Percentiles rank a stretch among this genome's conserved stretches.
phyloP scores from a whole-genome alignment of 768 basidiomycete genomes.

The Lepiota brunneoincarnata region DNA sequence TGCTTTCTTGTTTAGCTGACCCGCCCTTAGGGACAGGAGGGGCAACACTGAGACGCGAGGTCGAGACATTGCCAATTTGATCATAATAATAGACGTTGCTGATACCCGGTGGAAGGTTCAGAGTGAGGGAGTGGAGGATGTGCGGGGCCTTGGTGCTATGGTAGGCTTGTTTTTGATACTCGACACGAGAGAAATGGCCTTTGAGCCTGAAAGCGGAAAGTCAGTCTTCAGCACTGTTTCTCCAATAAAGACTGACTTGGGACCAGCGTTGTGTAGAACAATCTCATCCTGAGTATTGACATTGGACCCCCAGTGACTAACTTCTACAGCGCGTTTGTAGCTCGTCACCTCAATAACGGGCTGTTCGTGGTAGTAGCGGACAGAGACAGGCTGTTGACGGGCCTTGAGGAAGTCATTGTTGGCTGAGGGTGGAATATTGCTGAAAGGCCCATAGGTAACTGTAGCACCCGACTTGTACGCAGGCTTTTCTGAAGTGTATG shows the following conservation, averaged over 20 bases:
- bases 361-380: constrained; percentile 83
- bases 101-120: constrained; percentile 82
- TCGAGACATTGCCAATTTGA: constrained; percentile 93
- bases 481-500: constrained; percentile 56
- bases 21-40: constrained; percentile 62
- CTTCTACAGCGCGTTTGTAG: constrained; percentile 77
- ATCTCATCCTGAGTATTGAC: constrained; percentile 91
- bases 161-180: constrained; percentile 76
- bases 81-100: constrained; percentile 88
- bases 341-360: constrained; percentile 76
- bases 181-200: constrained; percentile 92
- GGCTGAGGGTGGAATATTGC: constrained; percentile 65
- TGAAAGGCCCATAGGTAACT: constrained; percentile 87
- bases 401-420: constrained; percentile 51
- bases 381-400: constrained; percentile 60
- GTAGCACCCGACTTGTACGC: constrained; percentile 76
- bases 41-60: constrained; percentile 74
- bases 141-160: constrained; percentile 67
- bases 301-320: constrained; percentile 97
- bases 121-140: constrained; percentile 66
- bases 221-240: constrained; percentile 1
- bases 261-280: constrained; percentile 84
- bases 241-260: constrained; percentile 55
- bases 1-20: constrained; percentile 51
- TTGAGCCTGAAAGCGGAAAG: constrained; percentile 62